Evolutionary conservation across 163 green algal species (phyloP), one percentile per base, ranked within the genome.

Genomic region (Chlamydomonas reinhardtii): DNA sequence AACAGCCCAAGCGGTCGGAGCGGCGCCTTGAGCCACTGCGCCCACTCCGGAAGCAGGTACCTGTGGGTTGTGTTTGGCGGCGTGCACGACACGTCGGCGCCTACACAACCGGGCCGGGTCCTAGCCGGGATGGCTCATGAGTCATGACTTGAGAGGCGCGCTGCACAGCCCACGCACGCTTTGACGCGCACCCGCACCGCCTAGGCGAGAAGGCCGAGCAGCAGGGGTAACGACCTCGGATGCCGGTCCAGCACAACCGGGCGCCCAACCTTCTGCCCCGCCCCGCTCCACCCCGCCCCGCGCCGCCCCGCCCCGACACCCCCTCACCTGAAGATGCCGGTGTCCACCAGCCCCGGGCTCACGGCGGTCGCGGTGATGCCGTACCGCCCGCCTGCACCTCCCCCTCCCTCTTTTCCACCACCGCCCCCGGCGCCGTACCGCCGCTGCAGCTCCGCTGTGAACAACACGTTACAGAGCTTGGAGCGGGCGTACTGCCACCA

Each of bases 401-500:
- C 19, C 5, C n/a, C n/a, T 14, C 73, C n/a, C 17, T 48, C 17
- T 37, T 9, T 17, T 25, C 37, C 79, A 6, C 59, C 64, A 20
- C 76, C 83, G 27, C 91, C 48, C 25, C 31, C 82, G 64, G 48
- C 64, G 20, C 69, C 73, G 54, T 79, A 65, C n/a, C 91, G 85
- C 39, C 89, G 88, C 83, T 92, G 82, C 66, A 96, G 83, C 89
- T 95, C 92, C 6, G 88, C 82, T 2, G 92, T 94, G 73, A 94
- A 91, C 25, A 95, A 73, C 39, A 95, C 85, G 64, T 96, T 96
- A 77, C 84, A 90, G 62, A 96, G 90, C 91, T 96, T 96, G 88
- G 78, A 92, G 27, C 89, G 76, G 14, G 88, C 87, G 61, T 96
- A 96, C 35, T 92, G 82, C 9, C 34, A 56, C 31, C 90, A 96